A percentile compares a stretch with the other conserved stretches of the same genome.
These are phyloP conservation scores for Xerocomus nothofagi DNA, from an alignment of 1,284 basidiomycete species.

Conservation along the genomic window DNA sequence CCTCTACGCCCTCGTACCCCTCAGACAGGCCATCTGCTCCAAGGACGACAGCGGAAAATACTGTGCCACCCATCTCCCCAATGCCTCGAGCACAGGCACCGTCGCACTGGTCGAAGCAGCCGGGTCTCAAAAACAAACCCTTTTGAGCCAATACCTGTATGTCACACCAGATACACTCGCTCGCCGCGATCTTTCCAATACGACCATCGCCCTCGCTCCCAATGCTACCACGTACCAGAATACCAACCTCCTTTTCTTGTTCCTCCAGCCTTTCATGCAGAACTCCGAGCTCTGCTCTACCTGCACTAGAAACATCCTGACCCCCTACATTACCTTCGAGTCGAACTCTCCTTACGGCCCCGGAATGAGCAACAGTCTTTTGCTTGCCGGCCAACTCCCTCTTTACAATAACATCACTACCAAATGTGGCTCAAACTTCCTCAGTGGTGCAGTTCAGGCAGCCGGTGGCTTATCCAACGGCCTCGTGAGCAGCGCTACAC, in stretches of 20 bases:
- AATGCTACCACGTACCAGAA: constrained; percentile 65
- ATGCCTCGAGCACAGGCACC: constrained; percentile 22
- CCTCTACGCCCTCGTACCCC: constrained; percentile 69
- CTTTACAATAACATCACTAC: constrained; percentile 63
- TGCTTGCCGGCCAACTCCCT: constrained; percentile 64
- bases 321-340: constrained; percentile 77
- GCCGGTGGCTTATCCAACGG: constrained; percentile 58
- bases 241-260: constrained; percentile 78
- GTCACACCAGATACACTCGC: constrained; percentile 22
- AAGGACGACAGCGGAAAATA: constrained; percentile 69
- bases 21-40: constrained; percentile 68
- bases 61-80: constrained; percentile 53
- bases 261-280: constrained; percentile 57
- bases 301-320: constrained; percentile 77
- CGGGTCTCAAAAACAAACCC: constrained; percentile 16
- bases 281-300: constrained; percentile 67
- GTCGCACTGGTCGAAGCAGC: constrained; percentile 19
- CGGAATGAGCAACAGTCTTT: constrained; percentile 61
- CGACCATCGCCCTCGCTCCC: constrained; percentile 45
- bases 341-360: constrained; percentile 68
- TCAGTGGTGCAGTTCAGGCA: constrained; percentile 62
- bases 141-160: constrained; percentile 22
- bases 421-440: constrained; percentile 65
- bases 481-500: constrained; percentile 32
- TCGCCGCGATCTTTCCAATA: constrained; percentile 30